Percentiles rank a stretch among this genome's conserved stretches.
Conservation (phyloP, 2,329 filamentous ascomycete genomes). For the Aspergillus spinulosporus region DNA sequence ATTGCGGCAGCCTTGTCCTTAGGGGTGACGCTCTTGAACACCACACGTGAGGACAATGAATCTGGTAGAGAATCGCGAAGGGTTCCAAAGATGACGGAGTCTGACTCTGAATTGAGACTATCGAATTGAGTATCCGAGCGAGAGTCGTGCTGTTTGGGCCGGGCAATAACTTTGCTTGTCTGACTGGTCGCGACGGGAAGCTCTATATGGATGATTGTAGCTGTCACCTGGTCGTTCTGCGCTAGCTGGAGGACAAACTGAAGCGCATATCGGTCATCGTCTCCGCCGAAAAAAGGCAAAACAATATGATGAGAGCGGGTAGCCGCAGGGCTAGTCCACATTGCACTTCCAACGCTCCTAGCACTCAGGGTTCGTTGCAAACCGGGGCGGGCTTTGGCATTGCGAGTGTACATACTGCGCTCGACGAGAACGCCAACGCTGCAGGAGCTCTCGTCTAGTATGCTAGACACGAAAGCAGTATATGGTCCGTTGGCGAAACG, state of each 20-base stretch:
- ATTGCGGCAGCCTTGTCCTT: constrained; percentile 47
- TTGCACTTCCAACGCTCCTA: constrained; percentile 60
- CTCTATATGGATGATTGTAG: constrained; percentile 67
- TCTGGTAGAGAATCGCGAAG: constrained; percentile 57
- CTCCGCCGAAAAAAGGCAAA: constrained; percentile 80
- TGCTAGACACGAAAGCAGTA: constrained; percentile 68
- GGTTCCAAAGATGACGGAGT: constrained; percentile 58
- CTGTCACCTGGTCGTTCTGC: constrained; percentile 74
- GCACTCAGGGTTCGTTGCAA: constrained; percentile 52
- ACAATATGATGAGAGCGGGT: constrained; percentile 72
- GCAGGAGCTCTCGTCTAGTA: constrained; percentile 64
- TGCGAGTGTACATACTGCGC: constrained; percentile 56
- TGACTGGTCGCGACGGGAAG: constrained; percentile 19
- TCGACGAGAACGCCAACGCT: constrained; percentile 80
- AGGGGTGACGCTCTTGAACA: constrained; percentile 50
- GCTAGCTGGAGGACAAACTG: constrained; percentile 81
- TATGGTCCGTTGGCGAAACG: constrained; percentile 65
- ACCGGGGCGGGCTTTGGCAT: constrained; percentile 30
- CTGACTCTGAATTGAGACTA: constrained; percentile 39
- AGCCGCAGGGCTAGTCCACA: constrained; percentile 59
- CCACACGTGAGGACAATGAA: constrained; percentile 54
- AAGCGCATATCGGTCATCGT: constrained; percentile 78
- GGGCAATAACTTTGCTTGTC: neutral
- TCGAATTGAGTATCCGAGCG: neutral
- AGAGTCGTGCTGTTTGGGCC: neutral